Conservation (phyloP, 1,139 yeast genomes). For the Pichia sp. region DNA sequence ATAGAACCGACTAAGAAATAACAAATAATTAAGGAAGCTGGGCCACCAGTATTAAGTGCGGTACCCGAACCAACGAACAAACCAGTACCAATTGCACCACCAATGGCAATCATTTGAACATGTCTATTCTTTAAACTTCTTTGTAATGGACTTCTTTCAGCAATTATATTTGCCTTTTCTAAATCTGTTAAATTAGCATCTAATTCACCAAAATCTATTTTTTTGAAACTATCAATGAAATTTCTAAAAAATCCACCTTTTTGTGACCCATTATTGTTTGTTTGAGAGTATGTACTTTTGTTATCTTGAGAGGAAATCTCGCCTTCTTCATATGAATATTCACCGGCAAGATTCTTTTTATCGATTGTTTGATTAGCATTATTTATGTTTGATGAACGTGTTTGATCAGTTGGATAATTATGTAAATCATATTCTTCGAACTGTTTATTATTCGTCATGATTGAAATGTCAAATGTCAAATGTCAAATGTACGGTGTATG, state of each 20-base stretch:
- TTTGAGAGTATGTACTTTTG: slow-evolving; percentile 1
- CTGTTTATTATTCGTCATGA: not conserved
- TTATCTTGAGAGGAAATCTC: not conserved
- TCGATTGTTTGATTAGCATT: not conserved
- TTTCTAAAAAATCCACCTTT: slow-evolving; percentile 8
- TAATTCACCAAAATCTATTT: slow-evolving; percentile 12
- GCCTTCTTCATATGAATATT: not conserved
- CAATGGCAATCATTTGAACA: slow-evolving; percentile 76
- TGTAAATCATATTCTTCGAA: not conserved
- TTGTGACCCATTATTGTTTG: slow-evolving; percentile 16
- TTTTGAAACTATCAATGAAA: slow-evolving; percentile 16
- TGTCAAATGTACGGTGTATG: no score
- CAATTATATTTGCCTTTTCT: slow-evolving; percentile 56
- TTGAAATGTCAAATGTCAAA: not conserved
- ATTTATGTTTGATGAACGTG: not conserved
- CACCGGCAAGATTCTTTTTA: not conserved
- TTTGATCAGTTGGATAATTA: not conserved
- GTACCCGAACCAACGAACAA: slow-evolving; percentile 54
- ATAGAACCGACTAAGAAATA: slow-evolving; percentile 39
- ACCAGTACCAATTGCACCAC: slow-evolving; percentile 74
- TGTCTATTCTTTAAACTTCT: slow-evolving; percentile 54
- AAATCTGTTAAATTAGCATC: slow-evolving; percentile 18
- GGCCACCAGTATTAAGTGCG: slow-evolving; percentile 57
- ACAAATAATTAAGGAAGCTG: slow-evolving; percentile 51
- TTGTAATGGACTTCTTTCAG: slow-evolving; percentile 58